Evolutionary conservation across 1,284 basidiomycete species (phyloP).

Genomic region (Waitea zeae): DNA sequence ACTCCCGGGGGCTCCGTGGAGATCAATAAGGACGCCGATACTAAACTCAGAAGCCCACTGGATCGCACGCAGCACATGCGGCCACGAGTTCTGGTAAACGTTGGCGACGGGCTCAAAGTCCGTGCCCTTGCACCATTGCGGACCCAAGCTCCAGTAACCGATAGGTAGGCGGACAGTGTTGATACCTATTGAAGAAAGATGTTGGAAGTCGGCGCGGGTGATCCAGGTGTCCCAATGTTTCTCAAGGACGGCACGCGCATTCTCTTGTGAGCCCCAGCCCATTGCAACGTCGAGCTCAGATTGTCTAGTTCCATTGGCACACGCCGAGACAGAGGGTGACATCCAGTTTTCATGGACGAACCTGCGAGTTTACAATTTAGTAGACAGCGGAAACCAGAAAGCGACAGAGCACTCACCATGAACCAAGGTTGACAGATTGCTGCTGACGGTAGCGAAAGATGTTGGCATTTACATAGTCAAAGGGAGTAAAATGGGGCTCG

Average conservation of each 20-base stretch:
- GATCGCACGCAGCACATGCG: slow-evolving; percentile 40
- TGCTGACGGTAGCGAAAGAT: slow-evolving; percentile 50
- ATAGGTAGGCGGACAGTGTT: slow-evolving; percentile 60
- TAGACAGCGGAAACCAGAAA: not conserved
- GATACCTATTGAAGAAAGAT: slow-evolving; percentile 44
- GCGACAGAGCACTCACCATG: slow-evolving; percentile 23
- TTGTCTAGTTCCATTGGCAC: slow-evolving; percentile 32
- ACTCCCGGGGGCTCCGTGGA: slow-evolving; percentile 59
- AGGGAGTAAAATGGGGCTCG: slow-evolving; percentile 26
- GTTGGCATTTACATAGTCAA: slow-evolving; percentile 25
- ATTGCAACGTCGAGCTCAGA: slow-evolving; percentile 41
- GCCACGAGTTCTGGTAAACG: slow-evolving; percentile 52
- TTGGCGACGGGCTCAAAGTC: slow-evolving; percentile 36
- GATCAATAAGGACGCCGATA: slow-evolving; percentile 60
- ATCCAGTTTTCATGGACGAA: slow-evolving; percentile 72
- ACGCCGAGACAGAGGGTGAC: slow-evolving; percentile 50
- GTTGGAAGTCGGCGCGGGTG: slow-evolving; percentile 43
- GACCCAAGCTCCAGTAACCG: slow-evolving; percentile 48
- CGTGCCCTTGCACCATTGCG: slow-evolving; percentile 29
- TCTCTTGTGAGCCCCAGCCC: slow-evolving; percentile 27
- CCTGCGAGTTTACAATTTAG: slow-evolving; percentile 19
- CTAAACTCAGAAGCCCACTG: slow-evolving; percentile 46
- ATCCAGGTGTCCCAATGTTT: slow-evolving; percentile 72
- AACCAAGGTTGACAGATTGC: slow-evolving; percentile 49
- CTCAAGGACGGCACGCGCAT: slow-evolving; percentile 43